Conservation (phyloP, 139 green algal species). For the Pycnococcus provasolii region DNA sequence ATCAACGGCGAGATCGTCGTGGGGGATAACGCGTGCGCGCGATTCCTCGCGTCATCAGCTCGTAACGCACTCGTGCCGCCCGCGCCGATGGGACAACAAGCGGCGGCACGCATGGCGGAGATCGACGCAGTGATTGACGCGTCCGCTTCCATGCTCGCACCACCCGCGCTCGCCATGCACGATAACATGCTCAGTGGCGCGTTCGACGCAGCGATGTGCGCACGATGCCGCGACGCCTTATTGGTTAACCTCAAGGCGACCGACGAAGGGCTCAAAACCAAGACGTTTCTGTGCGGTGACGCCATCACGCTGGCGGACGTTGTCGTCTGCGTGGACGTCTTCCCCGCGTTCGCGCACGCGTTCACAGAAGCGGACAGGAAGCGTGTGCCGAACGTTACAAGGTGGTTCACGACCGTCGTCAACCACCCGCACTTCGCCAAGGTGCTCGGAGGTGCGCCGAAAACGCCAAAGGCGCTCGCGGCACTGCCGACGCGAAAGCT, state of each 20-base stretch:
- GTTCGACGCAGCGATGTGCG: slow-evolving; percentile 2
- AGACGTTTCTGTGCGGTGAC: slow-evolving; percentile 18
- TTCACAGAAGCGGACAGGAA: slow-evolving; percentile 10
- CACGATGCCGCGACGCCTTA: not conserved
- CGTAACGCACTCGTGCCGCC: no score
- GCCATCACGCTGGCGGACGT: slow-evolving; percentile 23
- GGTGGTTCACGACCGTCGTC: slow-evolving; percentile 11
- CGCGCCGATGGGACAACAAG: no score
- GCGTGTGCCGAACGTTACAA: slow-evolving; percentile 8
- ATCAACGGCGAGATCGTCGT: no score
- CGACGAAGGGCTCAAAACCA: not conserved
- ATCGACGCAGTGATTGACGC: no score
- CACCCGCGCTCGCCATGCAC: no score
- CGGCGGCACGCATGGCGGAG: no score
- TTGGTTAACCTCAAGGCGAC: not conserved
- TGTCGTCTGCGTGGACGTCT: not conserved
- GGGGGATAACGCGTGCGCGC: no score
- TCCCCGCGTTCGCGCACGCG: not conserved
- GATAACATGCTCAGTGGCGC: not conserved
- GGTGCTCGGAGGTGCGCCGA: not conserved
- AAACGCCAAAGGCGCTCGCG: not conserved
- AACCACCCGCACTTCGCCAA: not conserved
- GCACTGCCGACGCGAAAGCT: not conserved
- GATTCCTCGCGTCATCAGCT: no score
- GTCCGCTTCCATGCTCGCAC: no score